Evolutionary conservation across 192 early-diverging fungal genomes (phyloP), one percentile per base, ranked within the genome.

Genomic region (Polychytrium aggregatum): DNA sequence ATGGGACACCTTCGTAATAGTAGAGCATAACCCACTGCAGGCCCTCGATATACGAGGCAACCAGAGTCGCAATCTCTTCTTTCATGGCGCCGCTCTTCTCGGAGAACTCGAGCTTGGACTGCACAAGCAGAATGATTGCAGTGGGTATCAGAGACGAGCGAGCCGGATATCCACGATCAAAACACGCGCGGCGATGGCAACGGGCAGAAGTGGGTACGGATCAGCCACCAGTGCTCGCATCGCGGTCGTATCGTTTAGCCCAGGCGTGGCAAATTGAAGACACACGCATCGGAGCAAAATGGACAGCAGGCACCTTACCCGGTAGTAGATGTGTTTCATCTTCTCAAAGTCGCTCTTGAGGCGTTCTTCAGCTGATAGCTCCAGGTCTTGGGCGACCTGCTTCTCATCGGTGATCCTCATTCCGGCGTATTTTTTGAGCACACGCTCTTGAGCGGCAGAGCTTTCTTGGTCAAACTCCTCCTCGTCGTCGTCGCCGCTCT

Each of bases 11-110:
- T 46, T 82, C 77, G 65, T 89, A 94, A 62, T 98, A 98, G 62
- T 98, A 98, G 45, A 81, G 67, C 37, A 93, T 78, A 29, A 97
- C 90, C 95, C 95, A 97, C 60, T 88, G 92, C 24, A 97, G 65
- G 17, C 95, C 93, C 59, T 95, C 90, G 40, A 93, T 77, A 57
- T 98, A 98, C 29, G 55, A 29, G 63, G 44, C 66, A 1, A 70
- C 60, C 30, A 75, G 42, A 27, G 44, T 29, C 6, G 48, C 25
- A 27, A 74, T 46, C 39, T 67, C n/a, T 6, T 55, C 53, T 53
- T 82, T 70, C 27, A n/a, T n/a, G n/a, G n/a, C n/a, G n/a, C n/a
- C n/a, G n/a, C n/a, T n/a, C n/a, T n/a, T n/a, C n/a, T n/a, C n/a
- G n/a, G n/a, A 79, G 78, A 53, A 82, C 68, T n/a, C 65, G 70